Percentiles rank a stretch among this genome's conserved stretches.
Conservation (phyloP, 2,329 filamentous ascomycete species). For the Nemania abortiva region DNA sequence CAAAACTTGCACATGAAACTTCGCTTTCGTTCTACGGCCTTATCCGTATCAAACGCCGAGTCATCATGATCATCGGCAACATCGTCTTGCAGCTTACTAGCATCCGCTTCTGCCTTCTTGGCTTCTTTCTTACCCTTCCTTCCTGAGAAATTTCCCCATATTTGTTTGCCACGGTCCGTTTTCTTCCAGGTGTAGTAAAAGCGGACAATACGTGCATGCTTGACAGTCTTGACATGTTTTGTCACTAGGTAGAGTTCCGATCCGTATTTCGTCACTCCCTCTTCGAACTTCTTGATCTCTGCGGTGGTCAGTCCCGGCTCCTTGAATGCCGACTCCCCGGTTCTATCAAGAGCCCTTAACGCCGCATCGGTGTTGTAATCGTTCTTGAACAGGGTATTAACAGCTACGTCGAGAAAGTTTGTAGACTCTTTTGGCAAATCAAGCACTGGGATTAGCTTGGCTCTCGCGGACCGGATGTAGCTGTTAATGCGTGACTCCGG, state of each 20-base stretch:
- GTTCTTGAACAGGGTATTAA: conserved; percentile 78
- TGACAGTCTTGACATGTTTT: conserved; percentile 85
- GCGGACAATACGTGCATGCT: conserved; percentile 83
- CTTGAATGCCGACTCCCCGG: conserved; percentile 79
- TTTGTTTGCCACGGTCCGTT: conserved; percentile 82
- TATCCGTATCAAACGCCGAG: conserved; percentile 92
- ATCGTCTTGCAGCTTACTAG: conserved; percentile 86
- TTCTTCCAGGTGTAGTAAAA: conserved; percentile 99
- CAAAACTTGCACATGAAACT: conserved; percentile 97
- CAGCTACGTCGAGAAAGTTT: conserved; percentile 87
- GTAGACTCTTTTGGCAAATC: conserved; percentile 82
- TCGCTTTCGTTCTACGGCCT: conserved; percentile 82
- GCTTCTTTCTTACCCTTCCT: conserved; percentile 92
- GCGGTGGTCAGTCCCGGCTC: conserved; percentile 83
- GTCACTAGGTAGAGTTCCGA: conserved; percentile 88
- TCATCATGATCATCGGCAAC: conserved; percentile 93
- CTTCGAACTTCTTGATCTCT: conserved; percentile 91
- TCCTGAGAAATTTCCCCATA: conserved; percentile 90
- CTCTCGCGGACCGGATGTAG: conserved; percentile 79
- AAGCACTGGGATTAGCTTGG: conserved; percentile 69
- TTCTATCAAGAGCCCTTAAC: conserved; percentile 74
- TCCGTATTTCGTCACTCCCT: conserved; percentile 88
- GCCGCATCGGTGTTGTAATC: conserved; percentile 79
- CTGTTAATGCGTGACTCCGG: conserved; percentile 73
- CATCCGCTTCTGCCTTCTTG: conserved; percentile 76